Evolutionary conservation across 306 rosid species (phyloP), one percentile per base, ranked within the genome.

Genomic region (Sicyos baderoa): DNA sequence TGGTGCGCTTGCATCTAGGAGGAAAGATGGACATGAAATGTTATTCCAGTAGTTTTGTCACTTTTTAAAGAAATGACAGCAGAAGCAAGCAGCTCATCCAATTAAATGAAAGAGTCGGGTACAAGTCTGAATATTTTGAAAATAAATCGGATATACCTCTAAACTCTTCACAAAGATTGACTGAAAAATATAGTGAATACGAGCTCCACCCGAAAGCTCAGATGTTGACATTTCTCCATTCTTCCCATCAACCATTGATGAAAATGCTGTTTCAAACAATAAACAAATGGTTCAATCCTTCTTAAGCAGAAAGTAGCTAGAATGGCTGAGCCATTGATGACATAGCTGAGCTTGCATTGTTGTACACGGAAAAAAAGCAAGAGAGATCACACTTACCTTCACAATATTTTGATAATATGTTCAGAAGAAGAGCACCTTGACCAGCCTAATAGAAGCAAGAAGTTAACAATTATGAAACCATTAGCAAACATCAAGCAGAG

Each of bases 141-240:
- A 69, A 9, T 7, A 71, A 56, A 77, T 53, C 74, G 57, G 48
- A 35, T 63, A 57, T 80, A 94, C 99, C 99, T 94, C 97, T 73
- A 94, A 83, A 85, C 99, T 94, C 76, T 72, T 88, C 81, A 90
- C 99, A 37, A 90, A 94, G 75, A 94, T 90, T 60, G 89, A 84
- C 67, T 94, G 99, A 75, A 94, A 94, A 75, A 94, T 90, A 71
- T 94, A 90, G 76, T 88, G 99, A 74, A 94, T 88, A 69, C 99
- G 85, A 0, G 99, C 96, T 77, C 97, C 99, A 48, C 97, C 99
- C 64, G 96, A 86, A 60, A 94, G 81, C 83, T 90, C 97, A 54
- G 91, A 78, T 56, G 99, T 94, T 16, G 95, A 85, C 99, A 94
- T 90, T 87, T 90, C 97, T 83, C 88, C 97, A 78, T 90, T 94